These are phyloP conservation scores for Pseudozyma sp. DNA, from an alignment of 1,284 basidiomycete species.

Conservation along the genomic window DNA sequence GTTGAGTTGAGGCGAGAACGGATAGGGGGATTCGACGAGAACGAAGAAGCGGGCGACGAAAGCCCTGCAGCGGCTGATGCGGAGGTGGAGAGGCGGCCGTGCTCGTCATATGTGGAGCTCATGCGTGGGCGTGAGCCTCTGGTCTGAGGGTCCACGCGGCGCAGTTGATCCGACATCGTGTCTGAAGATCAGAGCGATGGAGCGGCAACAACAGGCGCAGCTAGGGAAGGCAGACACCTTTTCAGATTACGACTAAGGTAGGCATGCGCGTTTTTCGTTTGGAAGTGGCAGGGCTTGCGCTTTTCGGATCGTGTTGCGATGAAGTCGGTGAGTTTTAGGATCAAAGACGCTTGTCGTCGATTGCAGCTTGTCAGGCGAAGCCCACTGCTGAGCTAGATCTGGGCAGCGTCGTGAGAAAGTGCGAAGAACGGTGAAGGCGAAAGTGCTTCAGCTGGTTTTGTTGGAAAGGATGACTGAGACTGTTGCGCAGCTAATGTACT, in stretches of 20 bases:
- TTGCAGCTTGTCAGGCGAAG: no score
- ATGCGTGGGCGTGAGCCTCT: constrained; percentile 22
- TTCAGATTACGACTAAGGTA: not conserved
- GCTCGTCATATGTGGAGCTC: constrained; percentile 31
- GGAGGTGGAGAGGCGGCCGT: constrained; percentile 18
- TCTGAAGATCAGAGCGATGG: not conserved
- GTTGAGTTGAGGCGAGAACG: constrained; percentile 38
- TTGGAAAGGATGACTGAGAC: no score
- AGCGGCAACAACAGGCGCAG: constrained; percentile 12
- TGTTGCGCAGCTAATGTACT: no score
- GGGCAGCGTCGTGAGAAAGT: no score
- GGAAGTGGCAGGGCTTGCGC: no score
- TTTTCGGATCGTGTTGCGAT: no score
- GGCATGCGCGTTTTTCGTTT: constrained; percentile 10
- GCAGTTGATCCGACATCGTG: constrained; percentile 34
- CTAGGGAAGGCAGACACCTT: not conserved
- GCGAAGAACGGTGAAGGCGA: no score
- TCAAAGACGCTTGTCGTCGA: no score
- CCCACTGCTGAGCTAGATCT: no score
- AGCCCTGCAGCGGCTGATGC: constrained; percentile 16
- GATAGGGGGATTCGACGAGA: constrained; percentile 7
- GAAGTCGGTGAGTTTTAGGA: no score
- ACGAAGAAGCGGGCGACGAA: constrained; percentile 10
- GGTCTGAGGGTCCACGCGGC: constrained; percentile 14
- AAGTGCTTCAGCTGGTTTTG: no score